Evolutionary conservation across 2,329 filamentous ascomycete species (phyloP), one percentile per base, ranked within the genome.

Genomic region (Claviceps fusiformis): DNA sequence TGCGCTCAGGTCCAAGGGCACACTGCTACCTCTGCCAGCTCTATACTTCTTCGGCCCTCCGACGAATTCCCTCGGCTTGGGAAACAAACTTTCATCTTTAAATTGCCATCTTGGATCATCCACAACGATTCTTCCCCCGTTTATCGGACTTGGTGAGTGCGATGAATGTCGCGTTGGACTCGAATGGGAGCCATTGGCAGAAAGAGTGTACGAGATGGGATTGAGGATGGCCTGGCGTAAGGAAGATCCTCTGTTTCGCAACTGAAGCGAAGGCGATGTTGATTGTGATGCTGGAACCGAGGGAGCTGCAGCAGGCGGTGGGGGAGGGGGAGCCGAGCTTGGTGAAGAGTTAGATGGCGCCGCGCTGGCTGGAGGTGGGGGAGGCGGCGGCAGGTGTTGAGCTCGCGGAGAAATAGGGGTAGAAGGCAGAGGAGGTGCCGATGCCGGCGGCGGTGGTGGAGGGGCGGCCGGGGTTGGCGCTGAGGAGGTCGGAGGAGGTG

Each of bases 11-110:
- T 97, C 89, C 62, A 97, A 74, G 35, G 93, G 93, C 61, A 97
- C 91, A 74, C 88, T 96, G 72, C 90, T 96, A 37, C 90, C 92
- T 66, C 92, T 81, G 9, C 93, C 93, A 41, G 93, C 93, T 59
- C 92, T 79, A 70, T 97, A 98, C 67, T 82, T 83, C 67, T 86
- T 90, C 24, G 78, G 72, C 3, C 81, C 82, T n/a, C 86, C 86
- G 1, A 76, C 71, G 65, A 95, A 96, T 1, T 87, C 83, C 63
- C 92, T 79, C 27, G 92, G 92, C 62, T 90, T 92, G 0, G 93
- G 92, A 50, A 97, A 77, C 62, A 87, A 77, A 41, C 77, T 80
- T 63, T 96, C 92, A 50, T 85, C 81, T 62, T 92, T 86, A 66
- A 96, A 98, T 60, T 85, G 86, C 83, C 90, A 98, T 61, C 92